Evolutionary conservation across 2,329 filamentous ascomycete species (phyloP).

Genomic region (Pestalotiopsis sp.): DNA sequence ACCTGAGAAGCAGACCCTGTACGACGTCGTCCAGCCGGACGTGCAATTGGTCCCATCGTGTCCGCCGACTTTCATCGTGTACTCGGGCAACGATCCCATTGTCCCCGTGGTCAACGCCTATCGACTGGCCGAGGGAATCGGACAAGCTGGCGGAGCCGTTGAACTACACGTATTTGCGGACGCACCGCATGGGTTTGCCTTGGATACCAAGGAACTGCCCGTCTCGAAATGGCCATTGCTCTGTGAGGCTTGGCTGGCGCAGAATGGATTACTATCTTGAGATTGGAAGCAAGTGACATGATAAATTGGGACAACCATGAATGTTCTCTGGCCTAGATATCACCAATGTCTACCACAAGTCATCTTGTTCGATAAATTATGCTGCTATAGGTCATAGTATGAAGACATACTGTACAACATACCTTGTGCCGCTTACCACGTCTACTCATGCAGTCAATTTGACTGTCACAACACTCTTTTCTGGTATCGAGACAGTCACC

Average conservation of each 20-base stretch:
- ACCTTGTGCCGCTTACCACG: no score
- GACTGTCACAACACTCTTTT: constrained; percentile 20
- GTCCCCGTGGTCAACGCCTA: constrained; percentile 25
- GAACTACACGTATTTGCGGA: constrained; percentile 24
- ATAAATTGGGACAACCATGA: background rate
- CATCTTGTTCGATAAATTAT: no score
- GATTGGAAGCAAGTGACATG: background rate
- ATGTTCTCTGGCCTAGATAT: background rate
- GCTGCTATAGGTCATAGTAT: no score
- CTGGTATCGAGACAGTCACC: constrained; percentile 20
- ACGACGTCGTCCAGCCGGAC: constrained; percentile 23
- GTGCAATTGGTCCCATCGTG: constrained; percentile 18
- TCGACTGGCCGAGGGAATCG: constrained; percentile 20
- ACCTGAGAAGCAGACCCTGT: constrained; percentile 25
- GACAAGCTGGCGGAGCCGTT: constrained; percentile 16
- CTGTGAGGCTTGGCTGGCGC: constrained; percentile 21
- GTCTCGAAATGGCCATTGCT: constrained; percentile 20
- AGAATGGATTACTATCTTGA: constrained; percentile 10
- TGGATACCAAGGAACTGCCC: constrained; percentile 21
- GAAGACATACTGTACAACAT: no score
- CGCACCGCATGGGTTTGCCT: constrained; percentile 22
- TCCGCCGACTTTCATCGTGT: constrained; percentile 23
- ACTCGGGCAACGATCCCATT: constrained; percentile 20
- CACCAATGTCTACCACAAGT: no score
- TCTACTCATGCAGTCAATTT: constrained; percentile 15